phyloP scores from a whole-genome alignment of 768 basidiomycete species.

The Lactarius hatsudake region DNA sequence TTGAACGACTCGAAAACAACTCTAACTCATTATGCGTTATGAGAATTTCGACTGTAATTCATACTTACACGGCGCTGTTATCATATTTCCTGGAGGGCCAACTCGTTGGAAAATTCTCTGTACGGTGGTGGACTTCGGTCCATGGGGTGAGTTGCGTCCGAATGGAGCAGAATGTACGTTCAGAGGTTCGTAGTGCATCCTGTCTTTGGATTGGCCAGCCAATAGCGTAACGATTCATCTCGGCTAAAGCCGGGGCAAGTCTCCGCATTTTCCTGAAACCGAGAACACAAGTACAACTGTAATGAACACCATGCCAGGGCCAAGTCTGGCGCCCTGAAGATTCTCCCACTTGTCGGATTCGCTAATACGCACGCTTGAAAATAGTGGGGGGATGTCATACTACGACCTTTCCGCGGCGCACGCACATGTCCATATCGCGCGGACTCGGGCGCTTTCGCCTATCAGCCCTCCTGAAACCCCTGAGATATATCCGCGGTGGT shows the following conservation, averaged over 20 bases:
- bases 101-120: not conserved
- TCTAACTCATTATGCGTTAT: too few relatives aligned
- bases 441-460: not conserved
- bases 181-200: not conserved
- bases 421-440: not conserved
- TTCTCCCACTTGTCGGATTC: constrained; percentile 1
- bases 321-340: not conserved
- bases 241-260: not conserved
- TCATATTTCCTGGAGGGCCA: not conserved
- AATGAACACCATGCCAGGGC: not conserved
- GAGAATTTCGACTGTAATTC: too few relatives aligned
- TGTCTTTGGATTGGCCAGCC: not conserved
- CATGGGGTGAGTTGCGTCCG: not conserved
- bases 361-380: not conserved
- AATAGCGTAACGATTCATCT: not conserved
- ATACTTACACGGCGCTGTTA: not conserved
- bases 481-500: constrained; percentile 13
- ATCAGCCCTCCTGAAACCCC: not conserved
- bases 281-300: not conserved
- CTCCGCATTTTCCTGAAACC: not conserved
- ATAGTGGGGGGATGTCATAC: not conserved
- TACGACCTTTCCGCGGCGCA: constrained; percentile 11
- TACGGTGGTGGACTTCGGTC: not conserved
- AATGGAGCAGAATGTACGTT: not conserved
- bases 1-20: too few relatives aligned